Evolutionary conservation across 2,329 filamentous ascomycete genomes (phyloP).

Genomic region (Aphanoascus verrucosus): DNA sequence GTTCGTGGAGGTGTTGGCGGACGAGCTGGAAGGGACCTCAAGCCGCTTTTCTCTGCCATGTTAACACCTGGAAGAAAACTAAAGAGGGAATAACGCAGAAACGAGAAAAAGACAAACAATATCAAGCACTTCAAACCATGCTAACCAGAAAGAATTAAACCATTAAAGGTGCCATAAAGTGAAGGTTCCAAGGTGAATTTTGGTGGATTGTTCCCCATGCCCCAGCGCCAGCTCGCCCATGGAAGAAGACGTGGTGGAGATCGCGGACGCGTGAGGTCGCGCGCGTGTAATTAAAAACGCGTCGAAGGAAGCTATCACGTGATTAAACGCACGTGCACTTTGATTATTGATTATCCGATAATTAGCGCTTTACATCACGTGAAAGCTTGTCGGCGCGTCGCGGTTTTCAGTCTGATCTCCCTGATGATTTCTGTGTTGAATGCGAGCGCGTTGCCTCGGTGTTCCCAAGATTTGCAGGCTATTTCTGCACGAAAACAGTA

Average conservation of each 20-base stretch:
- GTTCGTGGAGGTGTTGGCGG: slow-evolving; percentile 48
- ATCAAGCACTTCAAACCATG: neutral
- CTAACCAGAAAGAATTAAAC: neutral
- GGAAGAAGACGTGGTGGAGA: neutral
- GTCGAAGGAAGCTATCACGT: too few species aligned
- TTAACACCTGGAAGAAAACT: slow-evolving; percentile 12
- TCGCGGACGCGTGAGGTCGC: neutral
- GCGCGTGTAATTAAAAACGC: too few species aligned
- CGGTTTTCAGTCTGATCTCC: too few species aligned
- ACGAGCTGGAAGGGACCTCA: slow-evolving; percentile 37
- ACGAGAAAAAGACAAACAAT: slow-evolving; percentile 3
- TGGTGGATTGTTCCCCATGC: neutral
- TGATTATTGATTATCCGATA: too few species aligned
- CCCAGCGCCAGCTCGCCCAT: too few species aligned
- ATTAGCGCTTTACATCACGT: too few species aligned
- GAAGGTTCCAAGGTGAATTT: neutral
- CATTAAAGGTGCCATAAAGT: neutral
- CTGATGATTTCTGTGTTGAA: too few species aligned
- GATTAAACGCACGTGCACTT: too few species aligned
- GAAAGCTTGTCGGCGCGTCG: too few species aligned
- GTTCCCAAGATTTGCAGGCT: too few species aligned
- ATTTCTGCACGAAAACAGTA: too few species aligned
- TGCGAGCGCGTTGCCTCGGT: too few species aligned
- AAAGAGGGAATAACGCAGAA: neutral
- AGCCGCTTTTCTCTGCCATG: slow-evolving; percentile 37